phyloP scores from a whole-genome alignment of 1,284 basidiomycete genomes.

The Moesziomyces parantarcticus region DNA sequence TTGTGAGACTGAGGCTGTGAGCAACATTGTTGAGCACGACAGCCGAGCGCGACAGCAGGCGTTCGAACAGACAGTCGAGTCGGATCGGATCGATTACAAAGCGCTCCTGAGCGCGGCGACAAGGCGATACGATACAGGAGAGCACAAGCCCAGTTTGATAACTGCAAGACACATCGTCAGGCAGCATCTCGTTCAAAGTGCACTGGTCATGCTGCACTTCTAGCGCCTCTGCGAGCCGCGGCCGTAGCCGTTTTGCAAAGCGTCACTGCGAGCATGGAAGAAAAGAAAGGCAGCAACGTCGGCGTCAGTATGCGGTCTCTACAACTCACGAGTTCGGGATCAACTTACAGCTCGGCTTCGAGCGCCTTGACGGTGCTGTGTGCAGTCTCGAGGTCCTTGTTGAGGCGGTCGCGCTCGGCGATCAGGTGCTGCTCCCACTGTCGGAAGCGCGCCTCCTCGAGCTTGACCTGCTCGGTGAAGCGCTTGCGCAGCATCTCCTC shows the following conservation, averaged over 20 bases:
- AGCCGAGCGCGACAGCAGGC: no score
- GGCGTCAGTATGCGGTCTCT: neutral
- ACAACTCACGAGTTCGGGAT: no score
- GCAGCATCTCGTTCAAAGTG: no score
- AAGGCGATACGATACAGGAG: no score
- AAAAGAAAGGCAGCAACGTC: neutral
- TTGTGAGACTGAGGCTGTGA: no score
- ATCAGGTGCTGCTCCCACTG: slow-evolving; percentile 98
- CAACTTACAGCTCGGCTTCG: slow-evolving; percentile 56
- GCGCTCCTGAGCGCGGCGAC: no score
- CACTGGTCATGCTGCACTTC: neutral
- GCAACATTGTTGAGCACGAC: no score
- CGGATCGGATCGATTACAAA: no score
- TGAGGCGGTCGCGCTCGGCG: slow-evolving; percentile 67
- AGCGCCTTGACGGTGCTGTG: slow-evolving; percentile 66
- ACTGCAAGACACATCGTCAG: no score
- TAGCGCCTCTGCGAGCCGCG: slow-evolving; percentile 53
- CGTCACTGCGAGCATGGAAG: slow-evolving; percentile 7
- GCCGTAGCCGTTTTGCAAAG: slow-evolving; percentile 56
- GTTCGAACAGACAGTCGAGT: no score
- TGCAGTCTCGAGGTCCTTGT: slow-evolving; percentile 67
- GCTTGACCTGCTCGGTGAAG: slow-evolving; percentile 99
- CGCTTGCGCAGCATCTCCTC: slow-evolving; percentile 94
- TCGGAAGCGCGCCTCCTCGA: slow-evolving; percentile 95
- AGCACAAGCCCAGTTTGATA: no score